Evolutionary conservation across 768 basidiomycete genomes (phyloP).

Genomic region (Phlebiopsis gigantea): DNA sequence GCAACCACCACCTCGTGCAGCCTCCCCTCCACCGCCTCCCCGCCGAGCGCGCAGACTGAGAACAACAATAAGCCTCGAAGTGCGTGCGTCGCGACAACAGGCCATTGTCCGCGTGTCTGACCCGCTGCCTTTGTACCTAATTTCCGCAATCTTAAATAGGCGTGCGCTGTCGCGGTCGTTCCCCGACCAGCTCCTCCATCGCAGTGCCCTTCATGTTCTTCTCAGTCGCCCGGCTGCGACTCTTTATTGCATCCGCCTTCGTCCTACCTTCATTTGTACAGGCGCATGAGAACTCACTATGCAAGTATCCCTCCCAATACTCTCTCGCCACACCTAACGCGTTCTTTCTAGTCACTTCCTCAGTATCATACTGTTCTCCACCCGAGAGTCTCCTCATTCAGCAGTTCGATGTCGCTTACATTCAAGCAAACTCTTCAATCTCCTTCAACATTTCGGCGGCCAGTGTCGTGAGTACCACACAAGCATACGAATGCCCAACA

Average conservation of each 20-base stretch:
- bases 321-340: not conserved
- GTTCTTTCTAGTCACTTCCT: slow-evolving; percentile 62
- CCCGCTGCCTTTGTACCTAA: slow-evolving; percentile 1
- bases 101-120: slow-evolving; percentile 18
- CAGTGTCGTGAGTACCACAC: slow-evolving; percentile 62
- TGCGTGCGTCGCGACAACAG: slow-evolving; percentile 14
- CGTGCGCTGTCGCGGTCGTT: not conserved
- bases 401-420: slow-evolving; percentile 70
- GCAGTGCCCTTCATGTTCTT: slow-evolving; percentile 48
- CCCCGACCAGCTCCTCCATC: slow-evolving; percentile 6
- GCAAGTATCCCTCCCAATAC: slow-evolving; percentile 35
- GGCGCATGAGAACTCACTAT: slow-evolving; percentile 53
- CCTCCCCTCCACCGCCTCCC: not conserved
- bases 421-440: slow-evolving; percentile 65
- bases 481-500: not conserved
- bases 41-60: slow-evolving; percentile 11
- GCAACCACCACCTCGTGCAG: not conserved
- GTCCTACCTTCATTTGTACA: slow-evolving; percentile 31
- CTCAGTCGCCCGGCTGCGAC: slow-evolving; percentile 76
- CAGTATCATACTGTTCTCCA: slow-evolving; percentile 81
- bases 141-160: slow-evolving; percentile 6
- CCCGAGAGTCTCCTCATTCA: slow-evolving; percentile 77
- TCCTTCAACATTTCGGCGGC: slow-evolving; percentile 84
- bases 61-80: slow-evolving; percentile 18
- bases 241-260: slow-evolving; percentile 33